phyloP scores from a whole-genome alignment of 2,329 filamentous ascomycete genomes.

The Fusarium succisae region DNA sequence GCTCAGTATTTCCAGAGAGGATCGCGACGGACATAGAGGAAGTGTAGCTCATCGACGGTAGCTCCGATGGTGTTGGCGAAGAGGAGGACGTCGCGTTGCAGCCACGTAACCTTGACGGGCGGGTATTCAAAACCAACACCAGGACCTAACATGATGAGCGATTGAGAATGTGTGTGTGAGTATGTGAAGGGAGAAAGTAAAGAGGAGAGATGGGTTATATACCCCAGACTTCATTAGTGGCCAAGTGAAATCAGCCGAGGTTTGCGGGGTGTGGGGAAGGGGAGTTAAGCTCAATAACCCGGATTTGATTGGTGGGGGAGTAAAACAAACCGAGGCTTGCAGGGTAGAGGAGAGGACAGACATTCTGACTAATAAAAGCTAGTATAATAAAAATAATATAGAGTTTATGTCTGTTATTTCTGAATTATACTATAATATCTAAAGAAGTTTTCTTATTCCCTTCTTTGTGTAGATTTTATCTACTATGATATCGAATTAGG shows the following conservation, averaged over 20 bases:
- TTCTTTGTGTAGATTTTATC: no score
- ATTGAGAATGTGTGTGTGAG: no score
- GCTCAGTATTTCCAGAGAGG: conserved; percentile 48
- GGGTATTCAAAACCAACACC: conserved; percentile 12
- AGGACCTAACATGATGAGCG: not conserved
- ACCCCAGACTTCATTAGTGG: not conserved
- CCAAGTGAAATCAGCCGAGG: not conserved
- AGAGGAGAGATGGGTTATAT: not conserved
- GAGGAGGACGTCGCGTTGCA: conserved; percentile 3
- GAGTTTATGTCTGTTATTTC: no score
- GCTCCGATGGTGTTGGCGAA: conserved; percentile 10
- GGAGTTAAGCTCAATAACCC: not conserved
- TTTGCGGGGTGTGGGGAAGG: not conserved
- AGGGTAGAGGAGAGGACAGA: not conserved
- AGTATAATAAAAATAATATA: fast-evolving
- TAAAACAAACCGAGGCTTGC: not conserved
- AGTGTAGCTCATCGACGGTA: not conserved
- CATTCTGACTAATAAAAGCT: not conserved
- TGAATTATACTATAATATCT: no score
- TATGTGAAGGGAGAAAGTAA: not conserved
- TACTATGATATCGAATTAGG: no score
- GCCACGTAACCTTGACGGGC: not conserved
- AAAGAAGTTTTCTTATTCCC: no score
- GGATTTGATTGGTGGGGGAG: not conserved
- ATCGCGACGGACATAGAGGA: not conserved